Evolutionary conservation across 345 rosid genomes (phyloP).

Genomic region (Mercurialis annua): DNA sequence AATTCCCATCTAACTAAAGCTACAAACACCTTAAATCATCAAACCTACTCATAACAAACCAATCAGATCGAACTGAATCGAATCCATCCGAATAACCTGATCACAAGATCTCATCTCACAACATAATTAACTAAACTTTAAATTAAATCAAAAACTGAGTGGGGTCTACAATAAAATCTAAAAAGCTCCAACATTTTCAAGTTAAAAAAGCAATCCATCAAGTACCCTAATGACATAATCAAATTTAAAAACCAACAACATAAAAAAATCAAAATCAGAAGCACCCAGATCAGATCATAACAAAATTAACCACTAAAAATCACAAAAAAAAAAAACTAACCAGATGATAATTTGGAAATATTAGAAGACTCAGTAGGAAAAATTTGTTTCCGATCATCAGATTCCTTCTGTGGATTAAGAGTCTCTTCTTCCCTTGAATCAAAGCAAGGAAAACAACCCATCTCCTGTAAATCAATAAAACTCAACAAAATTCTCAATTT

Average conservation of each 20-base stretch:
- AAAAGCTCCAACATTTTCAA: conserved; percentile 3
- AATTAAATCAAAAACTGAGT: conserved; percentile 22
- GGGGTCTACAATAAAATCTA: conserved; percentile 22
- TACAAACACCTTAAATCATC: background rate
- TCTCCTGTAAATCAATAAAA: conserved; percentile 29
- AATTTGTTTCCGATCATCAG: conserved; percentile 49
- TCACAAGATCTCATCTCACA: conserved; percentile 30
- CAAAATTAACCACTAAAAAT: conserved; percentile 8
- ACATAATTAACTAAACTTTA: background rate
- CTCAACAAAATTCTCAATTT: background rate
- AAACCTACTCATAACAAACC: conserved; percentile 17
- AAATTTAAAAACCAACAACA: conserved; percentile 14
- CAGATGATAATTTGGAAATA: conserved; percentile 69
- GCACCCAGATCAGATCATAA: conserved; percentile 46
- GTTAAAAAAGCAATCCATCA: conserved; percentile 5
- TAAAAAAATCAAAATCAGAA: conserved; percentile 10
- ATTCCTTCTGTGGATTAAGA: conserved; percentile 56
- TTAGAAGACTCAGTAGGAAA: conserved; percentile 51
- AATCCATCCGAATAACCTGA: conserved; percentile 26
- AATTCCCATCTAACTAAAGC: conserved; percentile 1
- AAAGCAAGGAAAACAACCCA: conserved; percentile 96
- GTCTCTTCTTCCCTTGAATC: conserved; percentile 83
- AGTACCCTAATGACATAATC: background rate
- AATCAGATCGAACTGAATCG: conserved; percentile 29
- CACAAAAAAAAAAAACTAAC: conserved; percentile 32